phyloP scores from a whole-genome alignment of 352 stramenopile genomes.

The Phytophthora boehmeriae region DNA sequence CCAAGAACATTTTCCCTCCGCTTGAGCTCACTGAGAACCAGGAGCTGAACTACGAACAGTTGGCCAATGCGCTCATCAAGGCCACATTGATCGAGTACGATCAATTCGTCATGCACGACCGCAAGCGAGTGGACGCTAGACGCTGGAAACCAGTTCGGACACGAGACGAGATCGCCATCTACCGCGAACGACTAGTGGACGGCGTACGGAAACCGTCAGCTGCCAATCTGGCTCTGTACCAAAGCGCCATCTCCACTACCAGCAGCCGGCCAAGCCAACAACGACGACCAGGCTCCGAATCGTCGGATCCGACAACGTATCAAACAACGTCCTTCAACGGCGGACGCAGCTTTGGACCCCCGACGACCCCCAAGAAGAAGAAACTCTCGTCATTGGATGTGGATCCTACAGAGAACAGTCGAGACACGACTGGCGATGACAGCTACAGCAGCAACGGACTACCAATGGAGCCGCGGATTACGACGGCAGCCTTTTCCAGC shows the following conservation, averaged over 20 bases:
- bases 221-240: conserved; percentile 30
- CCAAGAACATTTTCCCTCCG: conserved; percentile 51
- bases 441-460: conserved; percentile 28
- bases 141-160: conserved; percentile 52
- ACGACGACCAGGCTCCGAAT: conserved; percentile 12
- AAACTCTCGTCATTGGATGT: conserved; percentile 3
- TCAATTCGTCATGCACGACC: conserved; percentile 42
- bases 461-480: conserved; percentile 27
- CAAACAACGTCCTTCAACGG: conserved; percentile 16
- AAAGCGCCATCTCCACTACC: conserved; percentile 22
- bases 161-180: conserved; percentile 50
- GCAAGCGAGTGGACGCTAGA: conserved; percentile 37
- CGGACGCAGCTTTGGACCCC: conserved; percentile 11
- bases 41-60: conserved; percentile 50
- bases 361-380: conserved; percentile 23
- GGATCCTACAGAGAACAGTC: conserved; percentile 27
- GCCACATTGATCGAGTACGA: conserved; percentile 56
- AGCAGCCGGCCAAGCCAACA: conserved; percentile 35
- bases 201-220: conserved; percentile 20
- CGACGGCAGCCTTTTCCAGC: conserved; percentile 21
- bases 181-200: conserved; percentile 37
- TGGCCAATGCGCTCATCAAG: conserved; percentile 55
- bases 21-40: conserved; percentile 47
- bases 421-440: conserved; percentile 27
- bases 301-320: conserved; percentile 11